Evolutionary conservation across 208 protist genomes (phyloP).

Genomic region (Porcisia deanei): DNA sequence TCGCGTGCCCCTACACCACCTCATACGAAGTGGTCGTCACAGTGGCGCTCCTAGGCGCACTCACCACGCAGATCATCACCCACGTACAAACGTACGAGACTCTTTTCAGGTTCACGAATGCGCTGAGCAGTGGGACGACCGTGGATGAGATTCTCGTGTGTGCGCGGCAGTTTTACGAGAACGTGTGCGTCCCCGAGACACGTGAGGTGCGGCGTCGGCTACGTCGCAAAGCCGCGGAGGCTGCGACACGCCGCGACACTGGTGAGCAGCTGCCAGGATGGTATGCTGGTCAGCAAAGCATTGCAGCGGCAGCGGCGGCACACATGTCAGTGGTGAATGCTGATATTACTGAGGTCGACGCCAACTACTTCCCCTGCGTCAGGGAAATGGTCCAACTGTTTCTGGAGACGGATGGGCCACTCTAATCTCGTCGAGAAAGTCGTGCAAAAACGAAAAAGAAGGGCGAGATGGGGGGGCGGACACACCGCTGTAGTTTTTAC

Average conservation of each 20-base stretch:
- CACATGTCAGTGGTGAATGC: neutral
- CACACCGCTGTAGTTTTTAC: neutral
- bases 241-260: neutral
- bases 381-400: constrained; percentile 43
- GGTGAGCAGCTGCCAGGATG: neutral
- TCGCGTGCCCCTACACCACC: constrained; percentile 60
- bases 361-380: constrained; percentile 30
- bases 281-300: neutral
- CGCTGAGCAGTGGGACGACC: constrained; percentile 35
- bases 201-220: constrained; percentile 26
- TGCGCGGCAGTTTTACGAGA: constrained; percentile 66
- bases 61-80: constrained; percentile 55
- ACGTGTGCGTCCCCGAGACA: constrained; percentile 37
- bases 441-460: neutral
- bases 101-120: constrained; percentile 70
- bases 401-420: constrained; percentile 30
- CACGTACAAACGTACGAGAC: constrained; percentile 53
- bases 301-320: neutral
- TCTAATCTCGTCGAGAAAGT: neutral
- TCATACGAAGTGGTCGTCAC: constrained; percentile 78
- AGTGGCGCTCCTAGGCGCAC: constrained; percentile 50
- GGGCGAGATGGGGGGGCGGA: neutral
- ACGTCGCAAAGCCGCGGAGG: constrained; percentile 7
- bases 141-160: constrained; percentile 59
- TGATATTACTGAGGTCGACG: neutral